These are phyloP conservation scores for Termitomyces sp. DNA, from an alignment of 768 basidiomycete species.

Conservation along the genomic window DNA sequence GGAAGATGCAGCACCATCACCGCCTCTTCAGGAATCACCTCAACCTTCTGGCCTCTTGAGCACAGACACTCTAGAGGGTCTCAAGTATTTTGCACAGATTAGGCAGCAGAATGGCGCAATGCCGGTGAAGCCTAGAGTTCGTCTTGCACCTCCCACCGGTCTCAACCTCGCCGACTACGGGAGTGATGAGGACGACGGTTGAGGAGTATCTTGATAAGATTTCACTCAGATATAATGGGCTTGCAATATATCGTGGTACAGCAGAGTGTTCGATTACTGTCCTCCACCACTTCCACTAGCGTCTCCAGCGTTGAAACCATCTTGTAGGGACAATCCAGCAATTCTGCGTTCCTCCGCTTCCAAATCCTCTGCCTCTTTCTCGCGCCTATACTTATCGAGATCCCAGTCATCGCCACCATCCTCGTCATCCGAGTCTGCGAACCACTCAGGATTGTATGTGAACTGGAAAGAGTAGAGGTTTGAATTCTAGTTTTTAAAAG, in stretches of 20 bases:
- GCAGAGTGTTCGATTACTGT: constrained; percentile 7
- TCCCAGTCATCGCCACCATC: constrained; percentile 56
- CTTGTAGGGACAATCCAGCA: constrained; percentile 36
- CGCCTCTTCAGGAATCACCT: constrained; percentile 27
- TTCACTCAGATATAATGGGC: not conserved
- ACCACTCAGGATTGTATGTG: constrained; percentile 95
- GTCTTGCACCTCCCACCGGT: constrained; percentile 36
- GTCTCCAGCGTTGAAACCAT: constrained; percentile 24
- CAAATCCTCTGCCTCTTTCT: constrained; percentile 59
- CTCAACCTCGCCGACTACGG: constrained; percentile 75
- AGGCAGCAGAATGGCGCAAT: constrained; percentile 58
- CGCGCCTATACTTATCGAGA: constrained; percentile 54
- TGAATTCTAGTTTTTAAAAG: constrained; percentile 1
- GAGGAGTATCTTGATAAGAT: not conserved
- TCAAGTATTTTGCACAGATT: constrained; percentile 90
- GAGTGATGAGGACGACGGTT: constrained; percentile 58
- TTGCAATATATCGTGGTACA: constrained; percentile 14
- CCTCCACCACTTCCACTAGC: constrained; percentile 28
- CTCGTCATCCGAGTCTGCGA: constrained; percentile 66
- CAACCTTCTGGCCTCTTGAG: constrained; percentile 63
- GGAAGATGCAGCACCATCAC: constrained; percentile 14
- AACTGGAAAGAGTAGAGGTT: constrained; percentile 46
- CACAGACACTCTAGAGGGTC: constrained; percentile 81
- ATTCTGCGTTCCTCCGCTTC: constrained; percentile 53
- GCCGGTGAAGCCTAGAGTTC: constrained; percentile 23